Base-by-base conservation (phyloP, 2,329 filamentous ascomycete species). In the Colletotrichum siamense region DNA sequence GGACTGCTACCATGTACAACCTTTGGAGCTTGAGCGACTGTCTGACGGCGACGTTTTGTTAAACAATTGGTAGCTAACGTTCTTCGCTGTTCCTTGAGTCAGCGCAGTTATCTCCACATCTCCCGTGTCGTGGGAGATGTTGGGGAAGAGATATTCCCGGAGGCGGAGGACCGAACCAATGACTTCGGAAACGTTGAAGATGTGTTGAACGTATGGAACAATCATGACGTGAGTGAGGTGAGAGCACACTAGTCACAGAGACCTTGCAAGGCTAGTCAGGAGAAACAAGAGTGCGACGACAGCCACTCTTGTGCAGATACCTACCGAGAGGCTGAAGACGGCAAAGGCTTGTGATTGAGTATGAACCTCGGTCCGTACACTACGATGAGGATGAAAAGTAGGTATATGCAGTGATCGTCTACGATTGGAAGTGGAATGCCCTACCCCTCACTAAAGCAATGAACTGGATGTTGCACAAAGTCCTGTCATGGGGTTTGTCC, bases 21-120 rank as follows among this genome's bases (percentile, higher is more conserved):
- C 1, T n/a, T 18, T 6, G 8, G 8, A 1, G 36, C 16, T 18
- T 10, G 36, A 18, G 16, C 16, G 36, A 3, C 16, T 44, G 36
- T 44, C 36, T n/a, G 36, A 44, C 36, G 2, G 2, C 8, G 16
- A 44, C 36, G 36, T 44, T 6, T 3, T 0, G 36, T 44, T 6
- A 0, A n/a, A 44, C 16, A 16, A 44, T 18, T 0, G 16, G 0
- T 3, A 44, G 2, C 36, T 9, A 6, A 9, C 36, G 36, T 5
- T 16, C 18, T 6, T 10, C 36, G 16, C 6, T 44, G 36, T 10
- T 44, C 36, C 8, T 44, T 18, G 36, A 16, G 36, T 44, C 6
- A n/a, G 36, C 36, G 36, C 36, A n/a, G 16, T 44, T 10, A 18
- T 44, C 16, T 44, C 36, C 36, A 44, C 8, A 18, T 44, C 5